phyloP scores from a whole-genome alignment of 176 grass and related monocot species.

The Bothriochloa decipiens region DNA sequence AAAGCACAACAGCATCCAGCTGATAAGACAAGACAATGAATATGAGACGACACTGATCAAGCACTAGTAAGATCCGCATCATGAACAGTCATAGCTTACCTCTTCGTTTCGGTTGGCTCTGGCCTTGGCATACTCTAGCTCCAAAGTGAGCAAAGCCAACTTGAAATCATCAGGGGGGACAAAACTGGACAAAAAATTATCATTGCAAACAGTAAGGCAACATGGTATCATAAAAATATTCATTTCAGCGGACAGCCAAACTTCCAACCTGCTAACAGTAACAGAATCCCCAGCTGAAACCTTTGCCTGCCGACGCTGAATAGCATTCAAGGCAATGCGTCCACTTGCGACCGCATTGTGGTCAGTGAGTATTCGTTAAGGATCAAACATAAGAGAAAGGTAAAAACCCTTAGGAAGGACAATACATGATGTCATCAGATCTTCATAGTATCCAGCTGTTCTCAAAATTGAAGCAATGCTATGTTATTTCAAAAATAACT shows the following conservation, averaged over 20 bases:
- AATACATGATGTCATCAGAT: conserved; percentile 4
- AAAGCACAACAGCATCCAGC: conserved; percentile 94
- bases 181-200: conserved; percentile 64
- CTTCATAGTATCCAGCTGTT: not conserved
- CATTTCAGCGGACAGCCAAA: conserved; percentile 13
- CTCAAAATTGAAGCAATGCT: not conserved
- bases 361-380: conserved; percentile 72
- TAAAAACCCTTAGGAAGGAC: not conserved
- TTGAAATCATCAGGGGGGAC: conserved; percentile 79
- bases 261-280: conserved; percentile 67
- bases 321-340: conserved; percentile 86
- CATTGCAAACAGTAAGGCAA: conserved; percentile 15
- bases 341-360: conserved; percentile 70
- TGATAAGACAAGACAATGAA: conserved; percentile 44
- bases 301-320: conserved; percentile 86
- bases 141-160: conserved; percentile 76
- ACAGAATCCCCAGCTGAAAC: conserved; percentile 92
- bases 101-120: conserved; percentile 66
- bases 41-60: conserved; percentile 35
- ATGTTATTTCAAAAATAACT: not conserved
- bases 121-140: conserved; percentile 82
- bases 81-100: conserved; percentile 42
- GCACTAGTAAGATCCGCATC: conserved; percentile 4
- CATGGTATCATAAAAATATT: not conserved
- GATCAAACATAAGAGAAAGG: conserved; percentile 33